Conservation (phyloP, 345 rosid species). For the Alliaria petiolata region DNA sequence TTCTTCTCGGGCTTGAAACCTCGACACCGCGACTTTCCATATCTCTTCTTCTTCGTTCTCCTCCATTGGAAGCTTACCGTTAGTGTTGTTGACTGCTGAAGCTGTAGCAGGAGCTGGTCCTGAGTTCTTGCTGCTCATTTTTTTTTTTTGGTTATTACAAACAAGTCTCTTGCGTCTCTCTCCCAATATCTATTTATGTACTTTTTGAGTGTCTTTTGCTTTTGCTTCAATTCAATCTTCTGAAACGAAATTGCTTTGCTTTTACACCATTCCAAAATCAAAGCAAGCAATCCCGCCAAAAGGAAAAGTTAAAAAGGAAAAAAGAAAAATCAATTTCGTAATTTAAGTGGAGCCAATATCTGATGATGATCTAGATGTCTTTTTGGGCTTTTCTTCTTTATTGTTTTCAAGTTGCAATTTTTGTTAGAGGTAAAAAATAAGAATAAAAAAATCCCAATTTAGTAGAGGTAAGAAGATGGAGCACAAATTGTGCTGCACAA, state of each 20-base stretch:
- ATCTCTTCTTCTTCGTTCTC: constrained; percentile 55
- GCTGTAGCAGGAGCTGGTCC: constrained; percentile 21
- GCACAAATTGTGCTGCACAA: no score
- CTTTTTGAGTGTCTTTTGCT: constrained; percentile 18
- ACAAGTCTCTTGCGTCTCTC: not conserved
- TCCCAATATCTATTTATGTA: constrained; percentile 13
- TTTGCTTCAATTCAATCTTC: constrained; percentile 31
- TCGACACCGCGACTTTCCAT: constrained; percentile 47
- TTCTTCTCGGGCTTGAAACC: constrained; percentile 70
- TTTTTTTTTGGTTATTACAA: not conserved
- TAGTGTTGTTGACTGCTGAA: constrained; percentile 17
- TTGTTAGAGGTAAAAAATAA: not conserved
- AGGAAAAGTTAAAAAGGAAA: constrained; percentile 18
- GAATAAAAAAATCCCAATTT: no score
- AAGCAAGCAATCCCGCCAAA: constrained; percentile 38
- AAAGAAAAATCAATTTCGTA: not conserved
- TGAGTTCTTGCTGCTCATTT: constrained; percentile 30
- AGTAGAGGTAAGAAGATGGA: no score
- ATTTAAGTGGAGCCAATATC: constrained; percentile 11
- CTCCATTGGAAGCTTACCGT: constrained; percentile 44
- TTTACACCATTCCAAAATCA: constrained; percentile 36
- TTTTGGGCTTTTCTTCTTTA: constrained; percentile 7
- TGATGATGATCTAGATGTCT: constrained; percentile 6
- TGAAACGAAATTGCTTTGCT: constrained; percentile 21
- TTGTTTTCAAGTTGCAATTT: not conserved